Percentiles rank a stretch among this genome's conserved stretches.
phyloP scores from a whole-genome alignment of 495 filamentous ascomycete genomes.

The Lichenothelia convexa region DNA sequence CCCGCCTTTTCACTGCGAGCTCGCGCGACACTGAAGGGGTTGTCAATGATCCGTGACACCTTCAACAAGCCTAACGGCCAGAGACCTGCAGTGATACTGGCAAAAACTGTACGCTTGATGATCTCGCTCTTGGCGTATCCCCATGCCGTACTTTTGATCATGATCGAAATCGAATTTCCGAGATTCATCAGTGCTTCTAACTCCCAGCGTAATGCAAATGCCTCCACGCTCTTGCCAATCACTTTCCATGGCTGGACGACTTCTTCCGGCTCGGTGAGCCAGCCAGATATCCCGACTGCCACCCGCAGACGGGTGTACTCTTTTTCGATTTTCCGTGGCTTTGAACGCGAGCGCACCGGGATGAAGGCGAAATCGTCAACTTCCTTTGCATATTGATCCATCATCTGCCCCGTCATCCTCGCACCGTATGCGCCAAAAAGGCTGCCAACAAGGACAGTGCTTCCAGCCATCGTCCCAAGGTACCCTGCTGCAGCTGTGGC shows the following conservation, averaged over 20 bases:
- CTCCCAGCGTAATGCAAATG: slow-evolving; percentile 77
- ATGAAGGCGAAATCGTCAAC: slow-evolving; percentile 81
- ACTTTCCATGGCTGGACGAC: slow-evolving; percentile 58
- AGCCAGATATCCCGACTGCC: slow-evolving; percentile 67
- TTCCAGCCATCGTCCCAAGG: slow-evolving; percentile 61
- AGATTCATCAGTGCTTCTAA: slow-evolving; percentile 57
- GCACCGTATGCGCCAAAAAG: slow-evolving; percentile 83
- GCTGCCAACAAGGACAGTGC: slow-evolving; percentile 56
- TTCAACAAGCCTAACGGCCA: slow-evolving; percentile 69
- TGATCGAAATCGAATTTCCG: slow-evolving; percentile 50
- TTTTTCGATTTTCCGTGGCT: slow-evolving; percentile 19
- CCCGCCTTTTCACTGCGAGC: slow-evolving; percentile 76
- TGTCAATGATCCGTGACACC: slow-evolving; percentile 65
- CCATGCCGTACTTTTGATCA: slow-evolving; percentile 65
- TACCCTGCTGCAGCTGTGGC: slow-evolving; percentile 62
- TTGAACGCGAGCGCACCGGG: slow-evolving; percentile 37
- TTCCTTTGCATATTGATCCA: slow-evolving; percentile 73
- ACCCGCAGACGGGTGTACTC: slow-evolving; percentile 57
- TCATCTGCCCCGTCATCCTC: slow-evolving; percentile 66
- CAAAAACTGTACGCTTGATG: slow-evolving; percentile 58
- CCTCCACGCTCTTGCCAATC: slow-evolving; percentile 49
- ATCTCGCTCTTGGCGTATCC: slow-evolving; percentile 59
- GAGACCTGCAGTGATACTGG: slow-evolving; percentile 44
- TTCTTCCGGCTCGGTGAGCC: slow-evolving; percentile 54
- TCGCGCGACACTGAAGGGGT: slow-evolving; percentile 73